Base-by-base conservation (phyloP, 768 basidiomycete species). In the Hemileccinum impolitum region DNA sequence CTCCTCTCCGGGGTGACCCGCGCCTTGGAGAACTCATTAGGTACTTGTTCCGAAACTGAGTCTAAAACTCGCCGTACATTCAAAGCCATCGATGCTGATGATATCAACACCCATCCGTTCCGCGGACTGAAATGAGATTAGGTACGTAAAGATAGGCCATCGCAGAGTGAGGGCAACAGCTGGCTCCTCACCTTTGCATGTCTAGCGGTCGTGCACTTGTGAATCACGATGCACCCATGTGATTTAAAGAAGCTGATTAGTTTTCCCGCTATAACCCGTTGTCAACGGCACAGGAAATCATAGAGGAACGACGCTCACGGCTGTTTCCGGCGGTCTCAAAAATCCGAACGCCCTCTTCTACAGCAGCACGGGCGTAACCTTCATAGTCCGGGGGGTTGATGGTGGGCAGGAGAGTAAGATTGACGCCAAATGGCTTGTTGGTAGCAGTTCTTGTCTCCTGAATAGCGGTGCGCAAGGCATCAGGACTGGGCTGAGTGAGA, bases 241-340 rank as follows among this genome's bases (percentile, higher is more conserved):
- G 75, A 75, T 70, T 94, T 94, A 68, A 94, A 85, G 62, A 80
- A 87, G 45, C 80, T 78, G 68, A 96, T 86, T 36, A 94, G 69
- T 3, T 82, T 79, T 15, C 82, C 86, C 32, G 90, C 90, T 92
- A 35, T 6, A 38, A 41, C 10, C 17, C 12, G n/a, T 43, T 15
- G 19, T 43, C n/a, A 49, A 30, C 36, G 12, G 14, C 14, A 40
- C 8, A 28, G 18, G 11, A 21, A 23, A n/a, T n/a, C 1, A 12
- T 9, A 9, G 18, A 7, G 9, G 15, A 23, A 44, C 4, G 21
- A 26, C 14, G 61, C 87, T 55, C 59, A 91, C 90, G 90, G 58
- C 86, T 93, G 59, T 89, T 90, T 6, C 93, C 94, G 2, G 94
- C 94, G 0, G 94, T 96, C 73, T 96, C 94, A 61, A 94, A 90